Evolutionary conservation across 768 basidiomycete species (phyloP), one percentile per base, ranked within the genome.

Genomic region (Dacryopinax primogenitus): DNA sequence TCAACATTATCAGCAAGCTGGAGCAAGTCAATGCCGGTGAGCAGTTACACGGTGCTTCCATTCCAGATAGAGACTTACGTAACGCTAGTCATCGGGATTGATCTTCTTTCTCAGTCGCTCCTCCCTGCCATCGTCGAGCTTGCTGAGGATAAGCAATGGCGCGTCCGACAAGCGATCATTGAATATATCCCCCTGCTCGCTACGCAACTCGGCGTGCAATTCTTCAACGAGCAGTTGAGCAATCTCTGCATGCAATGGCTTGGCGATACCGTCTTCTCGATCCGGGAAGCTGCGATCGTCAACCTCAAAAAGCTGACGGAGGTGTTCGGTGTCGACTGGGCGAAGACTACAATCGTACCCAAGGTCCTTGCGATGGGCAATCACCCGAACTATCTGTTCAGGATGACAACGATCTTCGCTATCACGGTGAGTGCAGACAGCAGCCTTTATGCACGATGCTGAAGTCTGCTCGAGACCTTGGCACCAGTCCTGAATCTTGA

Each of bases 101-200:
- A 97, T 67, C 81, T 92, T 33, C 78, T 99, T 63, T 92, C 92
- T 0, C 92, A 94, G 69, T 94, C 91, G 69, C 86, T 99, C 36
- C 83, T 99, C 33, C 96, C 96, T 9, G 96, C 96, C 36, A 98
- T 99, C 69, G 90, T 98, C 68, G 91, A 98, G 73, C 81, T 99
- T 34, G 96, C 96, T 7, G 95, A 98, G 76, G 96, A 99, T 80
- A 99, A 98, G 75, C 96, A 96, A 67, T 99, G 96, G 96, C 88
- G 96, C 32, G 95, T 99, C 21, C 88, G 96, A 70, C 96, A 99
- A 76, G 96, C 96, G 7, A 98, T 99, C 78, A 99, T 99, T 76
- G 96, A 98, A 76, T 97, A 99, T 78, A 79, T 90, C n/a, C 64
- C 45, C 9, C 84, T 98, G 23, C 87, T 99, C 51, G 94, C 96